Conservation (phyloP, 371 early-diverging fungal species). For the Mucor irregularis region DNA sequence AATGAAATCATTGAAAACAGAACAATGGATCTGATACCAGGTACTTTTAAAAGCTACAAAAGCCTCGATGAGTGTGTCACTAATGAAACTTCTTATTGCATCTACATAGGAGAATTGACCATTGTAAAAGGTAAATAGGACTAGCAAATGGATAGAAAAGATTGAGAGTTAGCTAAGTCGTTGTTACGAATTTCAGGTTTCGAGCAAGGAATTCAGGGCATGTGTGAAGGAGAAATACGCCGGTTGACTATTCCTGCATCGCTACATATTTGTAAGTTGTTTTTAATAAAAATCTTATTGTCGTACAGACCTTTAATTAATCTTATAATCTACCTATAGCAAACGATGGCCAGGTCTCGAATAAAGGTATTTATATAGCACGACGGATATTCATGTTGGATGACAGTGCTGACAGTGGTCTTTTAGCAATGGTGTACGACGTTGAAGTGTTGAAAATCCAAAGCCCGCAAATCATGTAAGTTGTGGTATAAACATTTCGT, state of each 20-base stretch:
- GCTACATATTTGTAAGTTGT: constrained; percentile 22
- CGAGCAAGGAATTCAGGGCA: constrained; percentile 66
- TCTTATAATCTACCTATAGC: not conserved
- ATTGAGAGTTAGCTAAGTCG: too few species aligned
- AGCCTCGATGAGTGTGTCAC: too few species aligned
- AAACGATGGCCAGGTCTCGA: not conserved
- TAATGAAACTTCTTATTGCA: too few species aligned
- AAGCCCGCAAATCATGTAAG: not conserved
- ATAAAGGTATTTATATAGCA: too few species aligned
- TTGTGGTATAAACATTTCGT: not conserved
- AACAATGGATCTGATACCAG: constrained; percentile 4
- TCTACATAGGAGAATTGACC: not conserved
- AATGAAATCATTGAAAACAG: constrained; percentile 1
- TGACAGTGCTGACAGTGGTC: not conserved
- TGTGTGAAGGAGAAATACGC: constrained; percentile 68
- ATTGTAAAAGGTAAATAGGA: not conserved
- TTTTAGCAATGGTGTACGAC: not conserved
- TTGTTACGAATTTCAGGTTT: too few species aligned
- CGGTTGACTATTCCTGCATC: constrained; percentile 58
- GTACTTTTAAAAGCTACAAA: not conserved
- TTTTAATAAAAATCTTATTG: too few species aligned
- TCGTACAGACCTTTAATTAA: too few species aligned
- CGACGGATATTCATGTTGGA: too few species aligned
- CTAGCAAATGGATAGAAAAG: too few species aligned
- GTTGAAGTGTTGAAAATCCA: not conserved